Evolutionary conservation across 768 basidiomycete species (phyloP), one percentile per base, ranked within the genome.

Genomic region (Leccinum uliginosum): DNA sequence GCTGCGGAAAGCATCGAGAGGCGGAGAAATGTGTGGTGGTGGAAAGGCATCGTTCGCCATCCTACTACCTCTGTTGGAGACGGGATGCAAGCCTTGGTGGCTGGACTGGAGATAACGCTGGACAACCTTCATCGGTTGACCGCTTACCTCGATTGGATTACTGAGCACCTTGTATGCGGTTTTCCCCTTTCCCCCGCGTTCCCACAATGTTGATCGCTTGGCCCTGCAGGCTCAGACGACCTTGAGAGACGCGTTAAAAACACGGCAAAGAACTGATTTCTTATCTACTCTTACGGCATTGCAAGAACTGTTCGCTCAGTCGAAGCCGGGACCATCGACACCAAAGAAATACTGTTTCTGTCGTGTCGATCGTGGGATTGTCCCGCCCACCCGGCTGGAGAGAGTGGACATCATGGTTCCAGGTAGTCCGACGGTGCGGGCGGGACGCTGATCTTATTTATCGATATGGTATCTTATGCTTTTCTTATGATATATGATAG

Each of bases 71-170:
- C 61, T 4, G 21, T 27, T 7, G 60, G 62, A 26, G 59, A 60
- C 23, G 35, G 49, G 44, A 51, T 62, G 29, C 54, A 53, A 44
- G 51, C 50, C 2, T 51, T 70, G 43, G 50, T 63, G 43, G 17
- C 48, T 3, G 68, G 64, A 48, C 47, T 73, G 46, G 70, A 70
- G 35, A 52, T 49, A 27, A 46, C 60, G 10, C 60, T 66, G 6
- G 59, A 59, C 29, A 63, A 66, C 40, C 44, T 63, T 15, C 61
- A 34, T 11, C 64, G 59, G 24, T 54, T 71, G 51, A 53, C 51
- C 8, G 62, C 60, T 12, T 68, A 71, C 35, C 67, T 71, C 24
- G 70, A 71, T 11, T 66, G 63, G 64, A 68, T 66, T 7, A 60
- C 71, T 2, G 63, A 66, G 4, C 58, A 61, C 10, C 56, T 71